These are phyloP conservation scores for Ophiostoma triangulosporum DNA, from an alignment of 2,329 filamentous ascomycete genomes.

Conservation along the genomic window DNA sequence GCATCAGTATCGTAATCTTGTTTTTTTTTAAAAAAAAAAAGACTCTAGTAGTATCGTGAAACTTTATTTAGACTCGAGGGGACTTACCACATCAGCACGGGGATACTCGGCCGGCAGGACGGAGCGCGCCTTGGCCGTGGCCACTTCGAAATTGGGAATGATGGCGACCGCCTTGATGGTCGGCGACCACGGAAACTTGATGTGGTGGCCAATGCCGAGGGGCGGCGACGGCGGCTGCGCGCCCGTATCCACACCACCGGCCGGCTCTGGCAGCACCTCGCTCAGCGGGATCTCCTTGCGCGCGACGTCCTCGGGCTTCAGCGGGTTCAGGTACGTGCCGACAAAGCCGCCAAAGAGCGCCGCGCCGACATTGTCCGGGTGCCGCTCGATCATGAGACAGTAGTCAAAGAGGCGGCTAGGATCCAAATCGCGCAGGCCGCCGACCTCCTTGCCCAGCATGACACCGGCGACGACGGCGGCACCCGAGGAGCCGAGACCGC, in stretches of 20 bases:
- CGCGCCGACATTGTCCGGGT: slow-evolving; percentile 89
- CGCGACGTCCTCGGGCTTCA: slow-evolving; percentile 77
- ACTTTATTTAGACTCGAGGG: no score
- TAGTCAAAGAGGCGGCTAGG: slow-evolving; percentile 84
- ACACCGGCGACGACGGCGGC: slow-evolving; percentile 93
- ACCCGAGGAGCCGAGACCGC: slow-evolving; percentile 88
- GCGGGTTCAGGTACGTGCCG: slow-evolving; percentile 87
- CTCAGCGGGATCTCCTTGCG: slow-evolving; percentile 87
- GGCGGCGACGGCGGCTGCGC: slow-evolving; percentile 79
- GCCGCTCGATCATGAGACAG: slow-evolving; percentile 92
- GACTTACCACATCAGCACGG: slow-evolving; percentile 67
- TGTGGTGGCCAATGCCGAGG: slow-evolving; percentile 84
- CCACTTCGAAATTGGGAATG: slow-evolving; percentile 88
- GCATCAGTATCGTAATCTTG: no score
- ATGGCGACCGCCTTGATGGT: slow-evolving; percentile 96
- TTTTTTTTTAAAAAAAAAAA: no score
- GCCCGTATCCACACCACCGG: slow-evolving; percentile 84
- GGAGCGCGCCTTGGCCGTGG: slow-evolving; percentile 80
- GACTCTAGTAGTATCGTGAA: no score
- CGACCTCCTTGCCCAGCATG: slow-evolving; percentile 81
- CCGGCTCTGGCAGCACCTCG: slow-evolving; percentile 81
- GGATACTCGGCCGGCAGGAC: slow-evolving; percentile 73
- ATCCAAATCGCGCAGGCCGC: slow-evolving; percentile 57
- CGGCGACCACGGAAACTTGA: slow-evolving; percentile 84
- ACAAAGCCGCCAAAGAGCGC: slow-evolving; percentile 94